A percentile compares a stretch with the other conserved stretches of the same genome.
Evolutionary conservation across 176 grass and related monocot species (phyloP).

Genomic region (Oryza rufipogon): DNA sequence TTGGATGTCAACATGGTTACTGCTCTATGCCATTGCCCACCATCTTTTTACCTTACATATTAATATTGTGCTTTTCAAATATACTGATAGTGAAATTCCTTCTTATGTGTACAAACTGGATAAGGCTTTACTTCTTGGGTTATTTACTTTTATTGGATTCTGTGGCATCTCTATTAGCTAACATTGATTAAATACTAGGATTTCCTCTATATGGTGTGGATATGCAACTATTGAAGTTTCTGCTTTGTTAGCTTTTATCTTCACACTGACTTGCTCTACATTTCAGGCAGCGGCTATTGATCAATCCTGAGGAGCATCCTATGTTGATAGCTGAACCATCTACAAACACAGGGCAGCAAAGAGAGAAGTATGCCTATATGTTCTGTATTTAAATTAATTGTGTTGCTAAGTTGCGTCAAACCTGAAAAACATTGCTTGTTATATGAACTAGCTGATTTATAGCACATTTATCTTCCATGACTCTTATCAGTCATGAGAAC

Average conservation of each 20-base stretch:
- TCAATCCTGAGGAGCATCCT: slow-evolving; percentile 98
- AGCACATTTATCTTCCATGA: not conserved
- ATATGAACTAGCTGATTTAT: slow-evolving; percentile 4
- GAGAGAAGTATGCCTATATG: slow-evolving; percentile 71
- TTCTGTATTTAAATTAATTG: slow-evolving; percentile 21
- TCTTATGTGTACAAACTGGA: not conserved
- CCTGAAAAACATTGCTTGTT: not conserved
- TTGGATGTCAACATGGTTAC: slow-evolving; percentile 27
- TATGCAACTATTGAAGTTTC: slow-evolving; percentile 14
- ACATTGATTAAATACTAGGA: not conserved
- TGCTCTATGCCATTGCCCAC: not conserved
- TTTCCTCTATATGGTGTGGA: not conserved
- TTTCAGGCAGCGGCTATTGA: slow-evolving; percentile 80
- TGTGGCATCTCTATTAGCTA: not conserved
- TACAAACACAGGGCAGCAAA: slow-evolving; percentile 77
- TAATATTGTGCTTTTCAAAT: not conserved
- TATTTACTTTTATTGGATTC: slow-evolving; percentile 16
- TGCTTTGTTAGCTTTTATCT: not conserved
- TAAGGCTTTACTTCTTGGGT: not conserved
- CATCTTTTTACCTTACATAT: slow-evolving; percentile 10
- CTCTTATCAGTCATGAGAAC: not conserved
- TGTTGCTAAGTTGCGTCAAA: not conserved
- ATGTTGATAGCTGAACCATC: slow-evolving; percentile 97
- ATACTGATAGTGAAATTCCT: slow-evolving; percentile 15
- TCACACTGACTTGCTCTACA: slow-evolving; percentile 20